phyloP scores from a whole-genome alignment of 169 alveolate species.

The Babesia gibsoni region DNA sequence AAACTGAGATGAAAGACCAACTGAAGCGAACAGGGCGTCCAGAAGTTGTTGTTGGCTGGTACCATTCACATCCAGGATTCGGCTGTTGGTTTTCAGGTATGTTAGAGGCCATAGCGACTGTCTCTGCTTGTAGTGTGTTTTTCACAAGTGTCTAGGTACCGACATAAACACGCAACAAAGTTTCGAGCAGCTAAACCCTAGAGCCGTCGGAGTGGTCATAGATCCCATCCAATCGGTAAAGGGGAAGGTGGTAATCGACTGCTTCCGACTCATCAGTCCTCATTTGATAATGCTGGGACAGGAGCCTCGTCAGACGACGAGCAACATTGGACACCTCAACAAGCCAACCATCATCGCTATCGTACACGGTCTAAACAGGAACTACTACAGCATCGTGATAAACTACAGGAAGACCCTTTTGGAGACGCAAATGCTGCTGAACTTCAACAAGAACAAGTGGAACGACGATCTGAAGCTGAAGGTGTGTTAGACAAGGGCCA shows the following conservation, averaged over 20 bases:
- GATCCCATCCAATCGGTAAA: slow-evolving; percentile 99
- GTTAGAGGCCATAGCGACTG: background rate
- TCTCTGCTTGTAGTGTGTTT: background rate
- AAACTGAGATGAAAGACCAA: slow-evolving; percentile 98
- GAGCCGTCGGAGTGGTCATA: slow-evolving; percentile 99
- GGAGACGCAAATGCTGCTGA: slow-evolving; percentile 95
- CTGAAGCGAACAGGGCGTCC: slow-evolving; percentile 96
- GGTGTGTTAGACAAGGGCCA: slow-evolving; percentile 57
- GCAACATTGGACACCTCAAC: slow-evolving; percentile 93
- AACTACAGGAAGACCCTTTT: slow-evolving; percentile 94
- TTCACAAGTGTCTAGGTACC: slow-evolving; percentile 76
- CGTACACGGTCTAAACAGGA: slow-evolving; percentile 94
- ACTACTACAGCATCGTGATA: slow-evolving; percentile 96
- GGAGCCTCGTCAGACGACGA: slow-evolving; percentile 99
- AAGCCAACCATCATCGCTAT: slow-evolving; percentile 91
- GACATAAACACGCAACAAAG: slow-evolving; percentile 98
- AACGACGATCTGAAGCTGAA: slow-evolving; percentile 87
- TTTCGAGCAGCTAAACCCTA: slow-evolving; percentile 95
- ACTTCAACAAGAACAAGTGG: slow-evolving; percentile 95
- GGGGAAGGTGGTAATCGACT: slow-evolving; percentile 99
- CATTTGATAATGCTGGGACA: slow-evolving; percentile 90
- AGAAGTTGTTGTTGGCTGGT: slow-evolving; percentile 98
- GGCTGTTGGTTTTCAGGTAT: slow-evolving; percentile 97
- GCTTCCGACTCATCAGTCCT: slow-evolving; percentile 97
- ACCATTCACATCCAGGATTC: slow-evolving; percentile 99